Conservation (phyloP, 2,329 filamentous ascomycete genomes). For the Tolypocladium nubicola region DNA sequence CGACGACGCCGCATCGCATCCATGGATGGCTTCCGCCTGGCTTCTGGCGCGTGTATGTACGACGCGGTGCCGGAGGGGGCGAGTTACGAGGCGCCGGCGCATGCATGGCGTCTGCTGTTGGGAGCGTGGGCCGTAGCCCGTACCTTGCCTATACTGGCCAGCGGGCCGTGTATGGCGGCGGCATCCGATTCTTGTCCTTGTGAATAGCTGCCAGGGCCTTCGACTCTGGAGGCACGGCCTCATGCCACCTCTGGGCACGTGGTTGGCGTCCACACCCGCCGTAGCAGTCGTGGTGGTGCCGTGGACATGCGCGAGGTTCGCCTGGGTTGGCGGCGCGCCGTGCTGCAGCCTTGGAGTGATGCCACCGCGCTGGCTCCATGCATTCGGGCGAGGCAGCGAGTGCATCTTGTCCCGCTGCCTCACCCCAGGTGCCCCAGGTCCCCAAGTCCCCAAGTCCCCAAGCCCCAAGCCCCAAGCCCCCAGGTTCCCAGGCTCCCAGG, state of each 20-base stretch:
- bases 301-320: background rate
- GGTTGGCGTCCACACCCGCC: background rate
- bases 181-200: background rate
- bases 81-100: background rate
- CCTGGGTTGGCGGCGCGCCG: background rate
- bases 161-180: background rate
- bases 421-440: background rate
- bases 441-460: background rate
- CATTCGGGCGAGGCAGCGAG: background rate
- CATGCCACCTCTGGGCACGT: background rate
- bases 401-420: background rate
- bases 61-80: background rate
- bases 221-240: too few species aligned
- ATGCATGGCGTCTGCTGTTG: background rate
- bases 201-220: background rate
- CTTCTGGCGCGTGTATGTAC: background rate
- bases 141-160: background rate
- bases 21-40: background rate
- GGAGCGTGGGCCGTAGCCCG: background rate
- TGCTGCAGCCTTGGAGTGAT: background rate
- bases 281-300: background rate
- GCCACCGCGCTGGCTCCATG: background rate
- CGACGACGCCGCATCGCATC: background rate
- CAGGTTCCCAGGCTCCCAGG: too few species aligned
- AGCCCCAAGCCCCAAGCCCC: too few species aligned